These are phyloP conservation scores for Diaporthe citri DNA, from an alignment of 2,329 filamentous ascomycete genomes.

Conservation along the genomic window DNA sequence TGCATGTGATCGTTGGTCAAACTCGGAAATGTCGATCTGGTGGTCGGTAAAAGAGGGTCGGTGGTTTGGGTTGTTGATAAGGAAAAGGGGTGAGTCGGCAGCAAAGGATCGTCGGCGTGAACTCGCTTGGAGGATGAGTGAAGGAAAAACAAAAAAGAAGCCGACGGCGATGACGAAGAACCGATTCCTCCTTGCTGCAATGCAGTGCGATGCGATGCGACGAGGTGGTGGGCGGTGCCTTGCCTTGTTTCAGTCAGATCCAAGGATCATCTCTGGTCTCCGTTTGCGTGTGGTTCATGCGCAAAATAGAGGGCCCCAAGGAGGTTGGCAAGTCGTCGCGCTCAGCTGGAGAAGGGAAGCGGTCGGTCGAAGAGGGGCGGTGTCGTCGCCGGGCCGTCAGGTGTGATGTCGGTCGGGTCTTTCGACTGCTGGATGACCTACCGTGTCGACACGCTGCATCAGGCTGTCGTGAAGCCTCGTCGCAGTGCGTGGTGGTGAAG, in stretches of 20 bases:
- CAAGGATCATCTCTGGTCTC: slow-evolving; percentile 31
- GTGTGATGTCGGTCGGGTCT: slow-evolving; percentile 15
- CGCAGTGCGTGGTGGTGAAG: slow-evolving; percentile 29
- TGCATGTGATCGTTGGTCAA: slow-evolving; percentile 38
- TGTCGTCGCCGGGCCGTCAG: slow-evolving; percentile 35
- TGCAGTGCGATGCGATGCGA: slow-evolving; percentile 33
- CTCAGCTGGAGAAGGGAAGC: slow-evolving; percentile 17
- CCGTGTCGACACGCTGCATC: slow-evolving; percentile 32
- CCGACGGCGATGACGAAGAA: slow-evolving; percentile 17
- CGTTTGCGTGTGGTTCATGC: slow-evolving; percentile 36
- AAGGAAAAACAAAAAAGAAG: slow-evolving; percentile 30
- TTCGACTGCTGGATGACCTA: slow-evolving; percentile 29
- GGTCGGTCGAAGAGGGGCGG: slow-evolving; percentile 11
- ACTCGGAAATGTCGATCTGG: slow-evolving; percentile 20
- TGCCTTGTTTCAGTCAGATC: slow-evolving; percentile 40
- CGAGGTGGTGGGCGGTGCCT: slow-evolving; percentile 29
- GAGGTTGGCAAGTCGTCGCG: slow-evolving; percentile 30
- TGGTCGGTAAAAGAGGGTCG: slow-evolving; percentile 28
- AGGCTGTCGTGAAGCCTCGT: slow-evolving; percentile 37
- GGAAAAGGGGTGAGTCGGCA: slow-evolving; percentile 32
- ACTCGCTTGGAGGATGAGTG: slow-evolving; percentile 13
- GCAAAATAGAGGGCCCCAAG: slow-evolving; percentile 32
- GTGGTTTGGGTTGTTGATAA: slow-evolving; percentile 31
- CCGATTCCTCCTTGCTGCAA: background rate
- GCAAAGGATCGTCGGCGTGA: slow-evolving; percentile 22